Evolutionary conservation across 441 rosid species (phyloP).

Genomic region (Pelargonium fulgidum): DNA sequence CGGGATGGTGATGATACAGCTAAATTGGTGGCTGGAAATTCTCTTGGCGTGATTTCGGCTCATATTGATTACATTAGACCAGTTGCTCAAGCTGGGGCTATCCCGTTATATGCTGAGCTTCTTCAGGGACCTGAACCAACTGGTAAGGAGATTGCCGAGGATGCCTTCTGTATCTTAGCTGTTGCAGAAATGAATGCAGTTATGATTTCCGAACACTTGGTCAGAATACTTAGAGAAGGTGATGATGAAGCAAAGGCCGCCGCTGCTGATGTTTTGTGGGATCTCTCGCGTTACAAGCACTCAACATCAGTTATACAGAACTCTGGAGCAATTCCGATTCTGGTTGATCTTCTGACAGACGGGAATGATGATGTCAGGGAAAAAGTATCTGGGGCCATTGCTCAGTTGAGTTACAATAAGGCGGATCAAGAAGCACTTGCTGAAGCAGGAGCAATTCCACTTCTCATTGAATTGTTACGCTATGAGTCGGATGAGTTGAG

Average conservation of each 20-base stretch:
- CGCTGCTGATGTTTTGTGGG: slow-evolving; percentile 57
- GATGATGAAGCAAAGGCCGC: slow-evolving; percentile 41
- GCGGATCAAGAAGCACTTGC: slow-evolving; percentile 39
- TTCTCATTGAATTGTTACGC: slow-evolving; percentile 34
- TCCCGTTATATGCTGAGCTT: slow-evolving; percentile 57
- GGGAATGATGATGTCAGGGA: slow-evolving; percentile 37
- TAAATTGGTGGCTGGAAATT: slow-evolving; percentile 48
- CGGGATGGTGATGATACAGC: slow-evolving; percentile 34
- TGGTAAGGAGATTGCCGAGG: slow-evolving; percentile 56
- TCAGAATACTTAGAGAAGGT: slow-evolving; percentile 55
- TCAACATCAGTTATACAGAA: slow-evolving; percentile 39
- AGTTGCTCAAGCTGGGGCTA: slow-evolving; percentile 53
- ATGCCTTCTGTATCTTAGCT: slow-evolving; percentile 51
- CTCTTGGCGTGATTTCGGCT: slow-evolving; percentile 49
- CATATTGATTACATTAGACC: slow-evolving; percentile 42
- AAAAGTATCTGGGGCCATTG: slow-evolving; percentile 40
- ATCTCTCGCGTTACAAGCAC: slow-evolving; percentile 45
- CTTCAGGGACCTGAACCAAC: slow-evolving; percentile 40
- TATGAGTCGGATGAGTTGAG: slow-evolving; percentile 44
- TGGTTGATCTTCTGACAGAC: slow-evolving; percentile 39
- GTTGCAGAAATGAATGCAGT: slow-evolving; percentile 48
- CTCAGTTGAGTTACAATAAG: slow-evolving; percentile 46
- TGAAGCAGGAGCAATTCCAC: slow-evolving; percentile 34
- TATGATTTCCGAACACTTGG: slow-evolving; percentile 42
- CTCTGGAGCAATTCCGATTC: slow-evolving; percentile 51